These are phyloP conservation scores for Kewa caespitosa DNA, from an alignment of 179 eudicot species.

Conservation along the genomic window DNA sequence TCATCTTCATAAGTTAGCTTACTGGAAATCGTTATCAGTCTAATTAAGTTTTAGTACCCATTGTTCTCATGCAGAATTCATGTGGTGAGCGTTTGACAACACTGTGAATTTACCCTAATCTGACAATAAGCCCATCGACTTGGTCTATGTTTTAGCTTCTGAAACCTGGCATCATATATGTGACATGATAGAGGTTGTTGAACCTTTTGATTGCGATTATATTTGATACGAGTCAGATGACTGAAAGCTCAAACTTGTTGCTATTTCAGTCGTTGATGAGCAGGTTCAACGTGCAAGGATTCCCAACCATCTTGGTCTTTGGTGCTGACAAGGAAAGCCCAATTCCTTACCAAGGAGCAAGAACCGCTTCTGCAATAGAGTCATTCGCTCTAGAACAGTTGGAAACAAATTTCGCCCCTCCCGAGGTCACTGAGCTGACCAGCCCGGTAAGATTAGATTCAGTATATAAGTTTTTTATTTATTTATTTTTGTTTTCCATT, in stretches of 20 bases:
- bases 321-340: constrained; percentile 96
- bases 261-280: constrained; percentile 78
- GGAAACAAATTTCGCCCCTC: constrained; percentile 79
- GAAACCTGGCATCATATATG: not conserved
- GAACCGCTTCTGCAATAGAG: constrained; percentile 86
- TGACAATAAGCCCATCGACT: no score
- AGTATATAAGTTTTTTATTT: not conserved
- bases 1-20: not conserved
- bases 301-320: constrained; percentile 88
- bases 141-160: not conserved
- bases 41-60: not conserved
- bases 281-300: constrained; percentile 90
- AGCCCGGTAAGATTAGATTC: constrained; percentile 59
- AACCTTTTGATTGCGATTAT: not conserved
- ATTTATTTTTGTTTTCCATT: not conserved
- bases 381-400: constrained; percentile 85
- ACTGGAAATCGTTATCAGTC: not conserved
- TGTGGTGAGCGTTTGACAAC: not conserved
- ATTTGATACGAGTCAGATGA: not conserved
- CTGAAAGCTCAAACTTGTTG: constrained; percentile 7
- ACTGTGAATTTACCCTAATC: not conserved
- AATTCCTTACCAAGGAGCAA: constrained; percentile 77
- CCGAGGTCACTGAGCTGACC: constrained; percentile 84
- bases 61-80: not conserved
- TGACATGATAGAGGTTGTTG: constrained; percentile 3